These are phyloP conservation scores for Fistulifera pelliculosa DNA, from an alignment of 108 stramenopile species.

Conservation along the genomic window DNA sequence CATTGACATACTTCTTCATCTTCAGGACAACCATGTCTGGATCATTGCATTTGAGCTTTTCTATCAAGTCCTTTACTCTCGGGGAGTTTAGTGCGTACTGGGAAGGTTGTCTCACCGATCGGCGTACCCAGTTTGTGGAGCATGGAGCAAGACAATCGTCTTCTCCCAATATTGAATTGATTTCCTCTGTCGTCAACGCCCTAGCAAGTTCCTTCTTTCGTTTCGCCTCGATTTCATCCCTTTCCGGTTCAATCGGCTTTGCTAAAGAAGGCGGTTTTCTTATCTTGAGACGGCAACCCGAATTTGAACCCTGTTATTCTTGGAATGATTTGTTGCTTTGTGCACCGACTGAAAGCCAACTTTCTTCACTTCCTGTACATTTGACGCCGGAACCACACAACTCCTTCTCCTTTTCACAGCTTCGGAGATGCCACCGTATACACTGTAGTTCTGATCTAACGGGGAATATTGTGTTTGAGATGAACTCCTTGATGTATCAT, in stretches of 20 bases:
- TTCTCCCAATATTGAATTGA: conserved; percentile 37
- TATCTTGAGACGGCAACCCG: no score
- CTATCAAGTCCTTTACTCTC: conserved; percentile 45
- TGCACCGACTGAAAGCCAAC: no score
- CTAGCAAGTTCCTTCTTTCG: conserved; percentile 32
- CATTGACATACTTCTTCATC: conserved; percentile 83
- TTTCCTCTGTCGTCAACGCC: conserved; percentile 33
- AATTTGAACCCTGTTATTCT: no score
- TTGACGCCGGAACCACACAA: background rate
- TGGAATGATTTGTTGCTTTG: no score
- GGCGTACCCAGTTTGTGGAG: conserved; percentile 55
- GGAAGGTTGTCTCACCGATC: conserved; percentile 74
- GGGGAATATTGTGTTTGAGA: no score
- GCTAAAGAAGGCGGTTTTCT: no score
- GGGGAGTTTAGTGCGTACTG: conserved; percentile 49
- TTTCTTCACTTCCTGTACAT: no score
- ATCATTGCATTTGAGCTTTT: conserved; percentile 68
- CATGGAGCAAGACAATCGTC: conserved; percentile 13
- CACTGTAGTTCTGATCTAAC: no score
- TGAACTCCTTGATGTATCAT: no score
- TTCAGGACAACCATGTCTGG: conserved; percentile 85
- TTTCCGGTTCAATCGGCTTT: background rate
- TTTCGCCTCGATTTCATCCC: conserved; percentile 23
- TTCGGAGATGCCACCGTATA: background rate
- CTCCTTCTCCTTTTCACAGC: background rate